Base-by-base conservation (phyloP, 257 asterid species). In the Perilla frutescens region DNA sequence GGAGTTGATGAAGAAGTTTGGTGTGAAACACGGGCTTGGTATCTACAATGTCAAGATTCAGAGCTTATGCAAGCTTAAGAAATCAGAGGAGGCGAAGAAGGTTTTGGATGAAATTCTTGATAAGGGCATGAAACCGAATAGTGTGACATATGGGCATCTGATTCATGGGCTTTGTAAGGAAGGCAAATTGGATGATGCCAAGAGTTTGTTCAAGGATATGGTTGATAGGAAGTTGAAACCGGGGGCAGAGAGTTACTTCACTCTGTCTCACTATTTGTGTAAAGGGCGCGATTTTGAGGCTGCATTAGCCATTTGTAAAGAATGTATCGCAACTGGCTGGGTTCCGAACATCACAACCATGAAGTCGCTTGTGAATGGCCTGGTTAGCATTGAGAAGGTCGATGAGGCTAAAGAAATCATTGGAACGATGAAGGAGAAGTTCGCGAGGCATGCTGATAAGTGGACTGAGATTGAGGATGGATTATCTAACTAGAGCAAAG, bases 381-480 rank as follows among this genome's bases (percentile, higher is more conserved):
- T 95, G 61, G 87, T 77, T 65, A 81, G 89, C 77, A 77, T 81
- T 50, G 87, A 79, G 6, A 90, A 85, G 76, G 85, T 87, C 48
- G 96, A 87, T 29, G 98, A 92, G 71, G 96, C 98, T 0, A 87
- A 40, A 78, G 89, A 85, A 50, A 81, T 95, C 55, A 79, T 92
- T 32, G 85, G 83, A 8, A 76, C 59, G 57, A 29, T 92, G 77
- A 95, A 92, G 89, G 96, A 84, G 91, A 92, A 87, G 71, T 92
- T 92, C 76, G 34, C 91, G 0, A 78, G 61, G 62, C 77, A 79
- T 61, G 87, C 86, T 61, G 98, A 92, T 67, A 76, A 20, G 79
- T 95, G 99, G 98, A 73, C 53, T 53, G 96, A 85, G 84, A 84
- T 92, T 79, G 98, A 95, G 75, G 96, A 87, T 70, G 89, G 93